Conservation (phyloP, 116 monocot genomes). For the Zostera marina region DNA sequence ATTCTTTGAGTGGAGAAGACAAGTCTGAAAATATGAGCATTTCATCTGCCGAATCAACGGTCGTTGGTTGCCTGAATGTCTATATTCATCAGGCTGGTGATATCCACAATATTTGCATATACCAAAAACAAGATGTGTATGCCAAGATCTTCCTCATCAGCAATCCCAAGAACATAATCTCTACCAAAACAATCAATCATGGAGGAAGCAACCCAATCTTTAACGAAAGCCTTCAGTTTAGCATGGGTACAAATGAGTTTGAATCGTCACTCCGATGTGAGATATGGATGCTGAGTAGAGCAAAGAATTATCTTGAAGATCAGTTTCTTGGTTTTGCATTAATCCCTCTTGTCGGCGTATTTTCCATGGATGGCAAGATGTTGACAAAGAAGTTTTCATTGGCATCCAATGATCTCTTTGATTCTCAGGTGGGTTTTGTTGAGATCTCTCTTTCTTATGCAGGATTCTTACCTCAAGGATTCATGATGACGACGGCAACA, state of each 20-base stretch:
- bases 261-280: slow-evolving; percentile 65
- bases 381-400: slow-evolving; percentile 42
- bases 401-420: slow-evolving; percentile 72
- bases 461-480: background rate
- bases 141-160: slow-evolving; percentile 70
- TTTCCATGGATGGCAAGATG: slow-evolving; percentile 2
- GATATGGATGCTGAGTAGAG: slow-evolving; percentile 81
- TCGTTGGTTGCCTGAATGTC: slow-evolving; percentile 18
- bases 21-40: background rate
- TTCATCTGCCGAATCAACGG: background rate
- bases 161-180: slow-evolving; percentile 34
- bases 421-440: slow-evolving; percentile 67
- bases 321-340: slow-evolving; percentile 83
- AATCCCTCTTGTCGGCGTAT: slow-evolving; percentile 40
- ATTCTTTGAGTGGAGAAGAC: background rate
- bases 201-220: slow-evolving; percentile 60
- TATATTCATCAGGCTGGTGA: slow-evolving; percentile 54
- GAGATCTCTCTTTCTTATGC: slow-evolving; percentile 39
- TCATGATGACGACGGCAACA: background rate
- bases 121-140: slow-evolving; percentile 82
- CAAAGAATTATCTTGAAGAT: slow-evolving; percentile 47
- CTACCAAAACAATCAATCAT: slow-evolving; percentile 33
- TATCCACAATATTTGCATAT: slow-evolving; percentile 92
- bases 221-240: slow-evolving; percentile 36
- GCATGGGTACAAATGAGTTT: slow-evolving; percentile 11